A percentile compares a stretch with the other conserved stretches of the same genome.
Conservation (phyloP, 176 grass and related monocot genomes). For the Carex parvula region DNA sequence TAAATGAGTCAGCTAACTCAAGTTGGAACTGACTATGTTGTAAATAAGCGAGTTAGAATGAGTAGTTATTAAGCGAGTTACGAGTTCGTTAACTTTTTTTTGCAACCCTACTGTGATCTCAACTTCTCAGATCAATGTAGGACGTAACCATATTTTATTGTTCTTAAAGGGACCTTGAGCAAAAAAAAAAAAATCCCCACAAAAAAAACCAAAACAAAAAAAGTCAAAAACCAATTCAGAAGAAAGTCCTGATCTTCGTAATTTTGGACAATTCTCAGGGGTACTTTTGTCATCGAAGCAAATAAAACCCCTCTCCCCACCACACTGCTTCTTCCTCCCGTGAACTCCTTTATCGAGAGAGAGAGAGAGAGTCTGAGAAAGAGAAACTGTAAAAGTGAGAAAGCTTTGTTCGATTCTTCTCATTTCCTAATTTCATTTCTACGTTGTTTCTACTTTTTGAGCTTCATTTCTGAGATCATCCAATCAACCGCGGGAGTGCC, state of each 20-base stretch:
- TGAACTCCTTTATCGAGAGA: slow-evolving; percentile 17
- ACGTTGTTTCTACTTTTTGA: slow-evolving; percentile 3
- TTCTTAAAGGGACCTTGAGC: neutral
- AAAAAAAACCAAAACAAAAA: slow-evolving; percentile 17
- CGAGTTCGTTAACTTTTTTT: too few species aligned
- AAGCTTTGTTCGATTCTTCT: slow-evolving; percentile 3
- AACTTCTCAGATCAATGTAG: neutral
- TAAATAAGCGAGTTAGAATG: too few species aligned
- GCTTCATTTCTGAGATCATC: neutral
- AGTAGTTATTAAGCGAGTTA: too few species aligned
- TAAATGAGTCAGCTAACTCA: too few species aligned
- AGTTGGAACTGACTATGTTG: too few species aligned
- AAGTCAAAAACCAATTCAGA: slow-evolving; percentile 16
- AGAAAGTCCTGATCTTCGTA: slow-evolving; percentile 6
- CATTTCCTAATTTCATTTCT: neutral
- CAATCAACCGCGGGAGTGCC: neutral
- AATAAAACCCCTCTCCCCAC: slow-evolving; percentile 6
- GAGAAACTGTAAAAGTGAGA: slow-evolving; percentile 3
- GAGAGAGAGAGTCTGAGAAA: slow-evolving; percentile 8
- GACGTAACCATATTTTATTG: neutral
- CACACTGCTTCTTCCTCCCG: slow-evolving; percentile 18
- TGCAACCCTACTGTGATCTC: too few species aligned
- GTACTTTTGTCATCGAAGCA: slow-evolving; percentile 5
- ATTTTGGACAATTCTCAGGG: neutral
- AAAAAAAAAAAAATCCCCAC: neutral